phyloP scores from a whole-genome alignment of 1,284 basidiomycete species.

The Leccinum fuscescens region DNA sequence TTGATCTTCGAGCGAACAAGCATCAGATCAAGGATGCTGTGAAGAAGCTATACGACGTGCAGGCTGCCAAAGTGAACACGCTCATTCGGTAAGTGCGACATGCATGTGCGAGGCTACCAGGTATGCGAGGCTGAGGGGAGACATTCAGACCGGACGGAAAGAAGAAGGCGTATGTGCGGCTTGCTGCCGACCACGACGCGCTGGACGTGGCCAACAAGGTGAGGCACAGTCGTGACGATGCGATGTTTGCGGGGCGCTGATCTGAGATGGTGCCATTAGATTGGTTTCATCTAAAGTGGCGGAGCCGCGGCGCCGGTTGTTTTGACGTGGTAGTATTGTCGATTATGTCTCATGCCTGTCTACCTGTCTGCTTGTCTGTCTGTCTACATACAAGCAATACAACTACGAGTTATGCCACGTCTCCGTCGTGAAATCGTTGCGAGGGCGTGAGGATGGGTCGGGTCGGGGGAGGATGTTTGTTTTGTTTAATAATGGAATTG shows the following conservation, averaged over 20 bases:
- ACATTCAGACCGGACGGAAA: slow-evolving; percentile 87
- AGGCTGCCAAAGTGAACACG: slow-evolving; percentile 96
- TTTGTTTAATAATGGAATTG: too few species aligned
- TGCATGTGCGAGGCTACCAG: background rate
- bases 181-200: slow-evolving; percentile 95
- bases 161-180: slow-evolving; percentile 98
- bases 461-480: too few species aligned
- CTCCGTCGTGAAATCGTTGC: background rate
- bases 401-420: background rate
- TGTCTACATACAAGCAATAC: background rate
- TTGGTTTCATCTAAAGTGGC: slow-evolving; percentile 67
- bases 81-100: slow-evolving; percentile 78
- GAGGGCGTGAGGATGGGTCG: too few species aligned
- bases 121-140: background rate
- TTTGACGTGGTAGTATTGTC: background rate
- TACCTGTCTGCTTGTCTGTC: background rate
- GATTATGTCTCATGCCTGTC: background rate
- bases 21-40: slow-evolving; percentile 98
- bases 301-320: background rate
- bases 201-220: slow-evolving; percentile 99
- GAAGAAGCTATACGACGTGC: slow-evolving; percentile 98
- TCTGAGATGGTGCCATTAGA: slow-evolving; percentile 41
- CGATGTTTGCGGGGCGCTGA: slow-evolving; percentile 1
- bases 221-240: background rate
- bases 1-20: slow-evolving; percentile 95